phyloP scores from a whole-genome alignment of 495 filamentous ascomycete species.

The Pyronema domesticum region DNA sequence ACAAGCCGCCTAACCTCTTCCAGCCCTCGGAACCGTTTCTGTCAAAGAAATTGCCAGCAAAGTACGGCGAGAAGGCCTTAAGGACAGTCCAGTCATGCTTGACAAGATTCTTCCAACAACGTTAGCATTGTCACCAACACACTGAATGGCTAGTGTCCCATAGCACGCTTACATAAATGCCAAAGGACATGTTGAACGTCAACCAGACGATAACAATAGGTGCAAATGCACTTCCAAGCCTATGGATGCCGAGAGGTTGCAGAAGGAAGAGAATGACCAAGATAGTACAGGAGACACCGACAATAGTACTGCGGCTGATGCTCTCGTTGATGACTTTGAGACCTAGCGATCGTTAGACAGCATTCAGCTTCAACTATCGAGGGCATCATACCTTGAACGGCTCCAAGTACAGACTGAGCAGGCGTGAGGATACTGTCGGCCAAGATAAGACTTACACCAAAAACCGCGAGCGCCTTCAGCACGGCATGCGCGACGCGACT shows the following conservation, averaged over 20 bases:
- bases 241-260: conserved; percentile 52
- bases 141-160: too few species aligned
- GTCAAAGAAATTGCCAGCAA: conserved; percentile 42
- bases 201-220: conserved; percentile 63
- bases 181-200: conserved; percentile 44
- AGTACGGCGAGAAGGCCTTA: conserved; percentile 51
- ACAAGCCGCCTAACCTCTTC: conserved; percentile 47
- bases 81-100: conserved; percentile 47
- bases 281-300: conserved; percentile 52
- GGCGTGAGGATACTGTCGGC: conserved; percentile 52
- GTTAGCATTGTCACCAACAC: neutral
- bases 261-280: conserved; percentile 48
- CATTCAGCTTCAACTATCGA: neutral
- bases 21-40: conserved; percentile 46
- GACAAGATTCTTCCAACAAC: conserved; percentile 32
- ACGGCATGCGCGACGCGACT: conserved; percentile 34
- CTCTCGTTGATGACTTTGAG: conserved; percentile 27
- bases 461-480: conserved; percentile 48
- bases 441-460: conserved; percentile 55
- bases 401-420: conserved; percentile 50
- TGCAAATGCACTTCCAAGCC: conserved; percentile 46
- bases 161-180: conserved; percentile 38
- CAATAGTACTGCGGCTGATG: conserved; percentile 35
- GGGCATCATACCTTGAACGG: conserved; percentile 38
- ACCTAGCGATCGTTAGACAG: neutral